A percentile compares a stretch with the other conserved stretches of the same genome.
These are phyloP conservation scores for Leptomonas seymouri DNA, from an alignment of 208 protist genomes.

Conservation along the genomic window DNA sequence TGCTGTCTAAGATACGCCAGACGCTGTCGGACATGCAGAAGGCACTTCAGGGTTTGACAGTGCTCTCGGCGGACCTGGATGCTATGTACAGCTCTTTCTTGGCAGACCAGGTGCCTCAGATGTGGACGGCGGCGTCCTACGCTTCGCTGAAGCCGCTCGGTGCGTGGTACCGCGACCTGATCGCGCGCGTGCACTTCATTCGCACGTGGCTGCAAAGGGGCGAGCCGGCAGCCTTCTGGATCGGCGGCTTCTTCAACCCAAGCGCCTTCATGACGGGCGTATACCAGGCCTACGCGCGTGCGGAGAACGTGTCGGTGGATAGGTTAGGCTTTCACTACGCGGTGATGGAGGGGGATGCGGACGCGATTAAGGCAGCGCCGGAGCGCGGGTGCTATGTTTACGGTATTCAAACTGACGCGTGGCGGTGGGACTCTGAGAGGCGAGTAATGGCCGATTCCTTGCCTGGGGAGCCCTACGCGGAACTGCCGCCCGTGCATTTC, in stretches of 20 bases:
- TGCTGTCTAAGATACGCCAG: constrained; percentile 89
- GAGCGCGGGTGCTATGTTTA: constrained; percentile 96
- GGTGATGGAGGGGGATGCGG: constrained; percentile 63
- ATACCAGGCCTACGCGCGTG: constrained; percentile 95
- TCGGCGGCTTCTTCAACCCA: constrained; percentile 98
- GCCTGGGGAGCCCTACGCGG: constrained; percentile 87
- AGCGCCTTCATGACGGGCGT: constrained; percentile 99
- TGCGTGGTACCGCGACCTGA: constrained; percentile 96
- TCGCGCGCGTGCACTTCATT: constrained; percentile 94
- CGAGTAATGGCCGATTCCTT: constrained; percentile 89
- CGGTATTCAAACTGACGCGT: constrained; percentile 97
- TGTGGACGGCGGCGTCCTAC: constrained; percentile 95
- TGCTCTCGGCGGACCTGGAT: constrained; percentile 96
- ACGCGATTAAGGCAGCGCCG: constrained; percentile 68
- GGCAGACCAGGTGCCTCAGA: constrained; percentile 93
- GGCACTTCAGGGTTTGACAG: constrained; percentile 96
- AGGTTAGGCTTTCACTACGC: constrained; percentile 94
- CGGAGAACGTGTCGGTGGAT: constrained; percentile 97
- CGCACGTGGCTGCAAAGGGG: constrained; percentile 94
- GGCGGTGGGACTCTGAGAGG: constrained; percentile 90
- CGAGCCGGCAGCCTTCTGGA: constrained; percentile 94
- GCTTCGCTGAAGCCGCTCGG: constrained; percentile 97
- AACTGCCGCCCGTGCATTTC: constrained; percentile 96
- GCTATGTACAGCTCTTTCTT: constrained; percentile 96
- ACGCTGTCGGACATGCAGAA: constrained; percentile 93